phyloP scores from a whole-genome alignment of 2,329 filamentous ascomycete species.

The Aureobasidium mangrovei region DNA sequence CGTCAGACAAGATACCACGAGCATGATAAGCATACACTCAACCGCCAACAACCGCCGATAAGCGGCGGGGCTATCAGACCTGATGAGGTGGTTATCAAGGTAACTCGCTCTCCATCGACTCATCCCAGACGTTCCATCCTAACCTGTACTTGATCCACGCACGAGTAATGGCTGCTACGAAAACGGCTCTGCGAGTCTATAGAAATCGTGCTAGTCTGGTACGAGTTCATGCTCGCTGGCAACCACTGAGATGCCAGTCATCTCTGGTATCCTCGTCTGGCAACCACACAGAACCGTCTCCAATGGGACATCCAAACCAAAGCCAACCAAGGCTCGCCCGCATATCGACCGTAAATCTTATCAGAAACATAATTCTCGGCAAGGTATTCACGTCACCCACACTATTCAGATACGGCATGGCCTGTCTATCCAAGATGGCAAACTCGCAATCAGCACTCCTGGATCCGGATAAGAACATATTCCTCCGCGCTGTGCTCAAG shows the following conservation, averaged over 20 bases:
- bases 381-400: conserved; percentile 25
- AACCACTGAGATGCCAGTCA: background rate
- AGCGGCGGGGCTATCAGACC: background rate
- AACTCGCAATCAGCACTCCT: conserved; percentile 37
- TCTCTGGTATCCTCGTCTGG: background rate
- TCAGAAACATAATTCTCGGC: conserved; percentile 26
- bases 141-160: background rate
- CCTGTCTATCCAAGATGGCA: conserved; percentile 30
- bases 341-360: conserved; percentile 20
- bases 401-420: conserved; percentile 25
- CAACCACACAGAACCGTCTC: background rate
- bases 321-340: background rate
- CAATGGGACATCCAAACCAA: background rate
- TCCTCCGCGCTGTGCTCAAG: conserved; percentile 38
- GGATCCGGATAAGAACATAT: conserved; percentile 40
- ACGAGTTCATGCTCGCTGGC: background rate
- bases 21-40: background rate
- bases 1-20: background rate
- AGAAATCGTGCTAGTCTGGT: background rate
- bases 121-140: background rate
- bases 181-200: background rate
- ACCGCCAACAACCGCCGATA: conserved; percentile 5
- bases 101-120: background rate
- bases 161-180: background rate
- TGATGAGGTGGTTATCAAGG: background rate